Percentiles rank a stretch among this genome's conserved stretches.
phyloP scores from a whole-genome alignment of 1,284 basidiomycete genomes.

The Porogramme epimiltina region DNA sequence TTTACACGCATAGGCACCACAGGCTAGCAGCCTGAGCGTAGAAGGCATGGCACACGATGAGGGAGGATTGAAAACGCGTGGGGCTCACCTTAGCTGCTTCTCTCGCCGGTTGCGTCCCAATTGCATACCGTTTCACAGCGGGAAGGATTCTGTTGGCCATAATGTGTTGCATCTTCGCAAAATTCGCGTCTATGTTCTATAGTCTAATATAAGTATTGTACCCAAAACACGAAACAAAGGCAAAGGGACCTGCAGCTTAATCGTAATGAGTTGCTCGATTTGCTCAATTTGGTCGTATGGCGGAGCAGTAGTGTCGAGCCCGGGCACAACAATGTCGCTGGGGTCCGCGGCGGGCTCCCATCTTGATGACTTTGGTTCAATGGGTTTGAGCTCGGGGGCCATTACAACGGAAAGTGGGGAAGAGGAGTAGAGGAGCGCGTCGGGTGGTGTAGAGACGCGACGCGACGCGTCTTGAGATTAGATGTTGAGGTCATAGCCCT shows the following conservation, averaged over 20 bases:
- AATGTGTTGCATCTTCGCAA: slow-evolving; percentile 88
- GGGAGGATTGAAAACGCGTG: not conserved
- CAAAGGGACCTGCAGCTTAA: slow-evolving; percentile 70
- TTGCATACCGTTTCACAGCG: slow-evolving; percentile 85
- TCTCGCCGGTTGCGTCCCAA: slow-evolving; percentile 84
- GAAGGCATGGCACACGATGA: not conserved
- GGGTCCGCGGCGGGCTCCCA: slow-evolving; percentile 71
- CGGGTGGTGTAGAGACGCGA: slow-evolving; percentile 9
- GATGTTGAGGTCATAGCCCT: not conserved
- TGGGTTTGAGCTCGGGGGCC: slow-evolving; percentile 24
- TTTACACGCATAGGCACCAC: not conserved
- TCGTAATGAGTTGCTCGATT: slow-evolving; percentile 93
- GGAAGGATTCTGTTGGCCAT: slow-evolving; percentile 83
- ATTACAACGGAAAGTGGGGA: not conserved
- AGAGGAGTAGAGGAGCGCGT: slow-evolving; percentile 3
- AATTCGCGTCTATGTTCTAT: slow-evolving; percentile 93
- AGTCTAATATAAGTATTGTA: not conserved
- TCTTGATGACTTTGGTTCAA: slow-evolving; percentile 39
- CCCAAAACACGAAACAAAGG: not conserved
- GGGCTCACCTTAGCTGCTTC: slow-evolving; percentile 80
- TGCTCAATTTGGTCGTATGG: slow-evolving; percentile 88
- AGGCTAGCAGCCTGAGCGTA: not conserved
- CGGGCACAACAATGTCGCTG: slow-evolving; percentile 65
- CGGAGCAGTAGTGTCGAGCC: slow-evolving; percentile 75
- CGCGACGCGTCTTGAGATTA: slow-evolving; percentile 15